Base-by-base conservation (phyloP, 768 basidiomycete genomes). In the Tulasnella sp. region DNA sequence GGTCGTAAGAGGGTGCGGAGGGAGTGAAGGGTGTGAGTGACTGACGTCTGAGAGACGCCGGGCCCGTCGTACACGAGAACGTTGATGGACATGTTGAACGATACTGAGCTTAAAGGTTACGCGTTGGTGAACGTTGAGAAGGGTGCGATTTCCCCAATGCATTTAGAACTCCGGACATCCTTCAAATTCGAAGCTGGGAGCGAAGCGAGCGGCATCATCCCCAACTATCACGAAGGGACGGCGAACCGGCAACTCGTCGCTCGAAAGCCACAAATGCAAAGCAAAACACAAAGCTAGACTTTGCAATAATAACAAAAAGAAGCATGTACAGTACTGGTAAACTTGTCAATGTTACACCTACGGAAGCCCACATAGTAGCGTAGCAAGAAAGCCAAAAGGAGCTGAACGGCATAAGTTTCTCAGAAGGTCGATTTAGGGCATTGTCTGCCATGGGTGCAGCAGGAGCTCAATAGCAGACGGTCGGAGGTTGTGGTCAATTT, bases 381-480 rank as follows among this genome's bases (percentile, higher is more conserved):
- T 29, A 29, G 4, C 32, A 29, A 22, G 52, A 59, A 22, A 32
- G 22, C 52, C 52, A 59, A 29, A 32, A 14, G 29, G 40, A 16
- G 29, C 9, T 26, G 26, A 26, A 6, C 16, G 16, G 26, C 26
- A 29, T 59, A 11, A 26, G 52, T 4, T 59, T 52, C n/a, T 59
- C 16, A 40, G 40, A 16, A 16, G 40, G 16, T 7, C 40, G 40
- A 40, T 40, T 47, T 29, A 59, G 11, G 52, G 26, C 52, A 59
- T 59, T 29, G 52, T 59, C 26, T 59, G 52, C 89, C 94, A 98
- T 2, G 85, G 77, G 77, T 95, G 90, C 67, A 86, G 85, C 41
- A 94, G 83, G 11, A 96, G 82, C 75, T 88, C 90, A 1, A 84
- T 83, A 9, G 94, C 94, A 19, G 90, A 86, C 5, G 94, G 94